Evolutionary conservation across 495 filamentous ascomycete genomes (phyloP).

Genomic region (Amorphotheca resinae): DNA sequence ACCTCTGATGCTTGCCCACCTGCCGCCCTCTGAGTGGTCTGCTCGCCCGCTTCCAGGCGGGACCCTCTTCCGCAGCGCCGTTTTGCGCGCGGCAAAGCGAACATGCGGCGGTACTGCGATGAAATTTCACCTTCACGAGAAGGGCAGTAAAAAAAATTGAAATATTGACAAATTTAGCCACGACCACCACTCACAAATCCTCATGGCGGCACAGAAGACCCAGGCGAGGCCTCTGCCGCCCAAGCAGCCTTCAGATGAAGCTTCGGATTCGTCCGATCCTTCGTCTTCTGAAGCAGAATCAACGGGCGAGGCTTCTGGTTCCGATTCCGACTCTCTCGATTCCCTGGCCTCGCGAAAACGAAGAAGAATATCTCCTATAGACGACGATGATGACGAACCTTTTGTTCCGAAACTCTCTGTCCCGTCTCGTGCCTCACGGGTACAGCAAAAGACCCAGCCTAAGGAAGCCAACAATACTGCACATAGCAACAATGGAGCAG

Average conservation of each 20-base stretch:
- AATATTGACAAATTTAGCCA: not conserved
- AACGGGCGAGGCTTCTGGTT: conserved; percentile 10
- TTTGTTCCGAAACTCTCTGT: conserved; percentile 17
- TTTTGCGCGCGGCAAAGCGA: conserved; percentile 1
- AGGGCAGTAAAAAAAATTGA: not conserved
- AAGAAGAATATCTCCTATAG: conserved; percentile 27
- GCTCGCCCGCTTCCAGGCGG: not conserved
- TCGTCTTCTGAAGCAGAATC: not conserved
- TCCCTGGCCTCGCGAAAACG: conserved; percentile 34
- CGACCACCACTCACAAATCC: conserved; percentile 1
- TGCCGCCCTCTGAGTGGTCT: too few relatives aligned
- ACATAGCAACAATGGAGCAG: conserved; percentile 7
- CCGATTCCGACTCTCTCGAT: conserved; percentile 35
- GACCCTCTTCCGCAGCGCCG: not conserved
- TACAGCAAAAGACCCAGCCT: conserved; percentile 17
- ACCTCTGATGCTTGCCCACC: too few relatives aligned
- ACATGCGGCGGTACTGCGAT: too few relatives aligned
- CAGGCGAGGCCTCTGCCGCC: conserved; percentile 6
- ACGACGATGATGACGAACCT: conserved; percentile 12
- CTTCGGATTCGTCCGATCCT: conserved; percentile 2
- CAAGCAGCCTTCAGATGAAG: conserved; percentile 3
- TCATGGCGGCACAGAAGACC: conserved; percentile 8
- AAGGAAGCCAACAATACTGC: conserved; percentile 6
- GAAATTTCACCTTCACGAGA: not conserved
- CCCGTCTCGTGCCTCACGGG: conserved; percentile 31